phyloP scores from a whole-genome alignment of 495 filamentous ascomycete species.

The Annulohypoxylon stygium region DNA sequence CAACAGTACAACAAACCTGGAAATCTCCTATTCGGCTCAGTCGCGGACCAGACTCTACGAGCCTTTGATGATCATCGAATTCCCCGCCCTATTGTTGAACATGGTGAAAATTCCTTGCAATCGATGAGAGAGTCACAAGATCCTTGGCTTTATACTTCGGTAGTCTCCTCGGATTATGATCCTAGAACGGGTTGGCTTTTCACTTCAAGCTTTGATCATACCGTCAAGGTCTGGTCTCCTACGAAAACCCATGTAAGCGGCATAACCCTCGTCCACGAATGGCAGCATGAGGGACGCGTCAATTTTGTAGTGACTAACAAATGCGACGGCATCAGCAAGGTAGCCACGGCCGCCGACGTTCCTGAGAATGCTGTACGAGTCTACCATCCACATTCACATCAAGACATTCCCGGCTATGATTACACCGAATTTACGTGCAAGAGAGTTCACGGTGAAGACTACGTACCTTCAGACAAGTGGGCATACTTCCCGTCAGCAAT shows the following conservation, averaged over 20 bases:
- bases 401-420: constrained; percentile 31
- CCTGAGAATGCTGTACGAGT: constrained; percentile 63
- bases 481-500: constrained; percentile 78
- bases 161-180: constrained; percentile 81
- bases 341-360: constrained; percentile 67
- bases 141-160: constrained; percentile 78
- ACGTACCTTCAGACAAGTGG: constrained; percentile 63
- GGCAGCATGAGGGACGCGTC: constrained; percentile 76
- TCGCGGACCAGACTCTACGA: constrained; percentile 63
- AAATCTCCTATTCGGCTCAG: constrained; percentile 82
- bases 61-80: constrained; percentile 80
- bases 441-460: constrained; percentile 59
- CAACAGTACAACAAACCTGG: constrained; percentile 87
- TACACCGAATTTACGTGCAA: constrained; percentile 61
- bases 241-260: constrained; percentile 41
- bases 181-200: constrained; percentile 68
- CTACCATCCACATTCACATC: constrained; percentile 45
- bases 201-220: constrained; percentile 84
- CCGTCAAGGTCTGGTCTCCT: constrained; percentile 81
- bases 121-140: constrained; percentile 74
- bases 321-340: constrained; percentile 52
- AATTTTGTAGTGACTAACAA: constrained; percentile 75
- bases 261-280: constrained; percentile 62
- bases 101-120: constrained; percentile 66
- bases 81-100: constrained; percentile 63